Percentiles rank a stretch among this genome's conserved stretches.
Evolutionary conservation across 352 stramenopile genomes (phyloP).

Genomic region (Phytophthora crassamura): DNA sequence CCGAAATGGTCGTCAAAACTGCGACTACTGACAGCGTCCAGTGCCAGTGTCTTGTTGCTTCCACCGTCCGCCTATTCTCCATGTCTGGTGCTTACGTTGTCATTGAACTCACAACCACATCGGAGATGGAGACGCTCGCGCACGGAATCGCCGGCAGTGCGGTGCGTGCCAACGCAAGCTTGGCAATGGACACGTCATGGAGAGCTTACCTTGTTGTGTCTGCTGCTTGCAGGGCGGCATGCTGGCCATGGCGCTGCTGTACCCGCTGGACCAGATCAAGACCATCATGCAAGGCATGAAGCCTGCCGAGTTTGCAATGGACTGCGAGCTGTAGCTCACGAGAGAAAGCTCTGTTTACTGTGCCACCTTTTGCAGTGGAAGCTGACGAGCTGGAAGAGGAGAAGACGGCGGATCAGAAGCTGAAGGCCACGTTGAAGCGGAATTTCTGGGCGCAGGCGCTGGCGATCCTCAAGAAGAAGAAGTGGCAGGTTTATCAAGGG

Average conservation of each 20-base stretch:
- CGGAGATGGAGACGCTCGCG: constrained; percentile 66
- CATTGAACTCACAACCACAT: constrained; percentile 16
- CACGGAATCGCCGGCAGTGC: constrained; percentile 71
- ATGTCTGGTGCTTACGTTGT: constrained; percentile 26
- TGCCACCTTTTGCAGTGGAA: constrained; percentile 33
- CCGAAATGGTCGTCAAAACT: background rate
- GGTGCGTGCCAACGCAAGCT: constrained; percentile 29
- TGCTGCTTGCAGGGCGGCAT: constrained; percentile 54
- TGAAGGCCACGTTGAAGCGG: constrained; percentile 7
- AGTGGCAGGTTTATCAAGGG: constrained; percentile 79
- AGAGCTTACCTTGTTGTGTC: background rate
- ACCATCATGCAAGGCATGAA: constrained; percentile 79
- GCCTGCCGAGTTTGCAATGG: background rate
- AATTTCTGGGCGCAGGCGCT: constrained; percentile 56
- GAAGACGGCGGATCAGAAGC: constrained; percentile 10
- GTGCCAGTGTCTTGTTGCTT: background rate
- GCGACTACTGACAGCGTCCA: background rate
- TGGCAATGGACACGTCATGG: too few species aligned
- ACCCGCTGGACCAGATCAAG: constrained; percentile 89
- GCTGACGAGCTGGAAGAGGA: constrained; percentile 26
- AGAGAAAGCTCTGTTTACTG: background rate
- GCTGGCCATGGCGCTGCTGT: constrained; percentile 81
- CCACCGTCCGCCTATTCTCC: background rate
- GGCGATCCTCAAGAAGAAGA: constrained; percentile 65
- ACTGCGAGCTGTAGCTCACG: background rate